phyloP scores from a whole-genome alignment of 768 basidiomycete genomes.

The Mrakia hoshinonis region DNA sequence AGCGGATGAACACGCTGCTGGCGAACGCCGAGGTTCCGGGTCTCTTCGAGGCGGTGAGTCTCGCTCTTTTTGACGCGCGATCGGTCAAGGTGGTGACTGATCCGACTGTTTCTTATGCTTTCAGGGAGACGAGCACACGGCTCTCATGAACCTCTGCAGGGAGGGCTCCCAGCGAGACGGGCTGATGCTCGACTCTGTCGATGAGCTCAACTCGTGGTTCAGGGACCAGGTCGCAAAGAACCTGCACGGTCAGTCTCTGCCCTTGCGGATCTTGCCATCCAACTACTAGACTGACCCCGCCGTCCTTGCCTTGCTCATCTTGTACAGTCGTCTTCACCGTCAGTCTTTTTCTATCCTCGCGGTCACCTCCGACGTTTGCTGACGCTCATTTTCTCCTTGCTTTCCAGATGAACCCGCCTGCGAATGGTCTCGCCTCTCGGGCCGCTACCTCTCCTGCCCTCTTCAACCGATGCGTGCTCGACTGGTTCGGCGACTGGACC shows the following conservation, averaged over 20 bases:
- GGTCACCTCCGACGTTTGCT: neutral
- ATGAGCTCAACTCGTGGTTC: slow-evolving; percentile 97
- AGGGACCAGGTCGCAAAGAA: slow-evolving; percentile 97
- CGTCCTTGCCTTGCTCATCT: neutral
- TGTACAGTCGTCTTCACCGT: slow-evolving; percentile 12
- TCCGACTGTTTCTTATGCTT: too few species aligned
- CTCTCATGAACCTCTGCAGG: slow-evolving; percentile 97
- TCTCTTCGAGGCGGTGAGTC: slow-evolving; percentile 61
- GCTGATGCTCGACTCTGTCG: slow-evolving; percentile 93
- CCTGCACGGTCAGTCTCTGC: slow-evolving; percentile 92
- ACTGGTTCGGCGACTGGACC: slow-evolving; percentile 99
- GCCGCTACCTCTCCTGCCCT: slow-evolving; percentile 96
- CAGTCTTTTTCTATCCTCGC: neutral
- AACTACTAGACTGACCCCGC: neutral
- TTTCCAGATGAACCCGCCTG: slow-evolving; percentile 22
- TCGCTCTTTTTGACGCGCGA: neutral
- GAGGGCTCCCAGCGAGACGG: slow-evolving; percentile 99
- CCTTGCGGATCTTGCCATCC: slow-evolving; percentile 55
- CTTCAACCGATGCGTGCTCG: slow-evolving; percentile 91
- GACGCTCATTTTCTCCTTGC: neutral
- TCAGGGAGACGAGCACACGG: slow-evolving; percentile 86
- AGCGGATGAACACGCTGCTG: slow-evolving; percentile 98
- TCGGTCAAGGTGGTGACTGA: neutral
- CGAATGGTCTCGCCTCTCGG: slow-evolving; percentile 52
- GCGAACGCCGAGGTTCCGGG: slow-evolving; percentile 99